Evolutionary conservation across 352 stramenopile species (phyloP), one percentile per base, ranked within the genome.

Genomic region (Phytophthora uliginosa): DNA sequence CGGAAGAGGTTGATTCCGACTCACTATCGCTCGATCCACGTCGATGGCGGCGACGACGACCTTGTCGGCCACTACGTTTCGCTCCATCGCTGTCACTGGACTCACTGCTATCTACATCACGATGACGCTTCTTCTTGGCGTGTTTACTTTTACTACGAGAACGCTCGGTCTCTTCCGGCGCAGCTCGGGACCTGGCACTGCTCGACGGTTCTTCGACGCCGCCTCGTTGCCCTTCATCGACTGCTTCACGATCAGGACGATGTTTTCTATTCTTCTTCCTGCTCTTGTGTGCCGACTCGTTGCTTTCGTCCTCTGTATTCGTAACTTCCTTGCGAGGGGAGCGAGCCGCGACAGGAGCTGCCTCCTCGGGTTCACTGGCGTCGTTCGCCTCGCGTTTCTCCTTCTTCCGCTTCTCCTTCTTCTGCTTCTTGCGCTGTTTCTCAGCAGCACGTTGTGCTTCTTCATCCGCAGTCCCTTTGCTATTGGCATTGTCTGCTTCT

Each of bases 201-300:
- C 7, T 76, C 64, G 36, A 55, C 18, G n/a, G 55, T 38, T 62
- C 69, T 24, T 71, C 72, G 28, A 36, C 57, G 56, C 7, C 52
- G 4, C 34, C 42, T 76, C 69, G 45, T 63, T 24, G 7, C 28
- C 48, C 53, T 8, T 79, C 76, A n/a, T 65, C 60, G 0, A 33
- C 59, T 15, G 51, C 63, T 3, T 85, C 78, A 22, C 75, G 71
- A 34, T 74, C 72, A 40, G 68, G 63, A 26, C 78, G 80, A 63
- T 79, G 83, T 22, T 91, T 82, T 47, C 73, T 70, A 17, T 64
- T 71, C 42, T 92, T 92, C 59, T 93, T 92, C 69, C 90, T 91
- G 48, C 79, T 86, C 63, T 92, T 93, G 15, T 78, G 81, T 8
- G 85, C 81, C 50, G 82, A 88, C 20, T 91, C 81, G 13, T 45